Conservation (phyloP, 805 yeast species). For the Metschnikowia santaceciliae region DNA sequence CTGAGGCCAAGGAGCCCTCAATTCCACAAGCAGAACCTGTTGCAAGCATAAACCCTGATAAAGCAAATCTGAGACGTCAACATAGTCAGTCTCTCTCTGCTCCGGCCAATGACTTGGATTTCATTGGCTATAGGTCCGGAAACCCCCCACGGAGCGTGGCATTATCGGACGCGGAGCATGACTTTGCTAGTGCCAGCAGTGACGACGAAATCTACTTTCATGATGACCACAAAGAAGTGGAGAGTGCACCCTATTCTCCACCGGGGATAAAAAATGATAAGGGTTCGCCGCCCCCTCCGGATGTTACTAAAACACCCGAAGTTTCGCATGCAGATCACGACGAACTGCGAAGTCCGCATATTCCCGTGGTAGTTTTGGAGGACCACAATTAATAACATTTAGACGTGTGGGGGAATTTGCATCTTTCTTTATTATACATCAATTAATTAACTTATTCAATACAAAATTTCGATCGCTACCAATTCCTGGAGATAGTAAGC, state of each 20-base stretch:
- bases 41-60: neutral
- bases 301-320: neutral
- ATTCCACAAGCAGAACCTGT: slow-evolving; percentile 11
- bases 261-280: neutral
- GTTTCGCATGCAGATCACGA: neutral
- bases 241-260: neutral
- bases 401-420: neutral
- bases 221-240: neutral
- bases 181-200: slow-evolving; percentile 16
- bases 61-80: slow-evolving; percentile 18
- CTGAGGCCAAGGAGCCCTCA: slow-evolving; percentile 13
- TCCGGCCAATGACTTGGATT: slow-evolving; percentile 31
- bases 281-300: neutral
- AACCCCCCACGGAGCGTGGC: slow-evolving; percentile 10
- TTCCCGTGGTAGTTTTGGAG: slow-evolving; percentile 9
- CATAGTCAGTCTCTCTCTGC: slow-evolving; percentile 35
- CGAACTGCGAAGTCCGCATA: slow-evolving; percentile 4
- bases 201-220: slow-evolving; percentile 13
- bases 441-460: neutral
- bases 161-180: slow-evolving; percentile 17
- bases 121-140: slow-evolving; percentile 31
- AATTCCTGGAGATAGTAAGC: neutral
- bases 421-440: neutral
- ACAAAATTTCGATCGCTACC: neutral
- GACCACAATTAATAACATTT: slow-evolving; percentile 1